Conservation (phyloP, 2,329 filamentous ascomycete genomes). For the Monosporascus sp. region DNA sequence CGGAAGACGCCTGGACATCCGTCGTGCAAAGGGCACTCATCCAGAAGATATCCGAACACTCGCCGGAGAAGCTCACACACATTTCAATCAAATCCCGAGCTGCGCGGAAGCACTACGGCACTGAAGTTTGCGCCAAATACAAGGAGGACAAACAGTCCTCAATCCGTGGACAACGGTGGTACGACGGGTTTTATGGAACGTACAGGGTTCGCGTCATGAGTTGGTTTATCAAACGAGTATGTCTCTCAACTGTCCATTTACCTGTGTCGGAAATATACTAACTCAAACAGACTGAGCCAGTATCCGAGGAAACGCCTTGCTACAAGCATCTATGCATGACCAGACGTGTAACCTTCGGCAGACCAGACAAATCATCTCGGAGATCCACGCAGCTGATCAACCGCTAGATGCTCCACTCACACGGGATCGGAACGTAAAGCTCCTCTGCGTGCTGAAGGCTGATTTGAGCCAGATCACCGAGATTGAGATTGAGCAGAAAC, state of each 20-base stretch:
- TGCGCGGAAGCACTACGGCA: constrained; percentile 41
- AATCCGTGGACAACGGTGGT: constrained; percentile 6
- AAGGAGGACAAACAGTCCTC: constrained; percentile 4
- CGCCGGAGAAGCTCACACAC: constrained; percentile 28
- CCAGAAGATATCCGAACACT: constrained; percentile 37
- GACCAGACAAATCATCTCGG: constrained; percentile 29
- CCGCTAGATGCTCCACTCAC: constrained; percentile 26
- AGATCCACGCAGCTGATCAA: constrained; percentile 31
- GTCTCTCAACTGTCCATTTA: neutral
- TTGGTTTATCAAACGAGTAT: constrained; percentile 38
- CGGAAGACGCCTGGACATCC: constrained; percentile 44
- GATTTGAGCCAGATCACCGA: constrained; percentile 38
- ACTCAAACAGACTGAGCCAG: constrained; percentile 27
- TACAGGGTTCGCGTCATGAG: constrained; percentile 29
- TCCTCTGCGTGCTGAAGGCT: constrained; percentile 34
- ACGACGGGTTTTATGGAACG: constrained; percentile 6
- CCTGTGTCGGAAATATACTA: neutral
- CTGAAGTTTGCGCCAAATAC: constrained; percentile 15
- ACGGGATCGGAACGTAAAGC: constrained; percentile 31
- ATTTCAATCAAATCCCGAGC: constrained; percentile 36
- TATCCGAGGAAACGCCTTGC: constrained; percentile 36
- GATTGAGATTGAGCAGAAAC: constrained; percentile 24
- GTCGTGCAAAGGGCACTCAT: constrained; percentile 47
- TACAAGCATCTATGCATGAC: constrained; percentile 27
- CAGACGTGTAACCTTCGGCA: constrained; percentile 27